Conservation (phyloP, 805 yeast genomes). For the Teunomyces aglyptinius region DNA sequence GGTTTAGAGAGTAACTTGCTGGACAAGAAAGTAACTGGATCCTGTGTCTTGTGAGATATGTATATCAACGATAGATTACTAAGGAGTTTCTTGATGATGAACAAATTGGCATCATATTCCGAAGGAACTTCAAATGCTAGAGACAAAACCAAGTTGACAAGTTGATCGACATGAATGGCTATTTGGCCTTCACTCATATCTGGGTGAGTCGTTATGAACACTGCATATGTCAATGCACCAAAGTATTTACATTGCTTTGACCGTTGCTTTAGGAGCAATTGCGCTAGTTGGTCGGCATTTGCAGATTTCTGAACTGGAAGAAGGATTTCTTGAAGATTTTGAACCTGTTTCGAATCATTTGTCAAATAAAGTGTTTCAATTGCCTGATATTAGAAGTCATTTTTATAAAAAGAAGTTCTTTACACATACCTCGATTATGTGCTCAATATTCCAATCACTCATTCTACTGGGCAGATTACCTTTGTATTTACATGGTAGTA, state of each 20-base stretch:
- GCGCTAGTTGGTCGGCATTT: slow-evolving; percentile 59
- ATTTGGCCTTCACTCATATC: slow-evolving; percentile 5
- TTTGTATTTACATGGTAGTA: not conserved
- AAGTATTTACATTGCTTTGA: slow-evolving; percentile 61
- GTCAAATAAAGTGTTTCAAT: slow-evolving; percentile 47
- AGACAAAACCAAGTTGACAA: not conserved
- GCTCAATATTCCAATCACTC: slow-evolving; percentile 7
- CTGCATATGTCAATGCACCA: slow-evolving; percentile 79
- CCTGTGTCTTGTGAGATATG: slow-evolving; percentile 29
- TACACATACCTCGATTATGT: slow-evolving; percentile 7
- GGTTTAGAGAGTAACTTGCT: not conserved
- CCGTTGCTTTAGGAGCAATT: slow-evolving; percentile 41
- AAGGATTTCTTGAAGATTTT: slow-evolving; percentile 50
- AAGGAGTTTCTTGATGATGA: slow-evolving; percentile 59
- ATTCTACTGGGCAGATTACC: not conserved
- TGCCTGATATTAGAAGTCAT: slow-evolving; percentile 14
- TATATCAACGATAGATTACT: slow-evolving; percentile 53
- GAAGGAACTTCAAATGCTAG: not conserved
- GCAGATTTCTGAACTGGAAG: slow-evolving; percentile 58
- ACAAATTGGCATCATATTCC: slow-evolving; percentile 12
- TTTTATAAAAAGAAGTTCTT: not conserved
- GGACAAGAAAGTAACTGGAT: slow-evolving; percentile 9
- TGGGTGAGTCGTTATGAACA: slow-evolving; percentile 43
- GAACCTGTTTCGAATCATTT: slow-evolving; percentile 36
- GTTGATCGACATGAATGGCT: slow-evolving; percentile 5